Percentiles rank a stretch among this genome's conserved stretches.
phyloP scores from a whole-genome alignment of 2,329 filamentous ascomycete genomes.

The Rugonectria rugulosa region DNA sequence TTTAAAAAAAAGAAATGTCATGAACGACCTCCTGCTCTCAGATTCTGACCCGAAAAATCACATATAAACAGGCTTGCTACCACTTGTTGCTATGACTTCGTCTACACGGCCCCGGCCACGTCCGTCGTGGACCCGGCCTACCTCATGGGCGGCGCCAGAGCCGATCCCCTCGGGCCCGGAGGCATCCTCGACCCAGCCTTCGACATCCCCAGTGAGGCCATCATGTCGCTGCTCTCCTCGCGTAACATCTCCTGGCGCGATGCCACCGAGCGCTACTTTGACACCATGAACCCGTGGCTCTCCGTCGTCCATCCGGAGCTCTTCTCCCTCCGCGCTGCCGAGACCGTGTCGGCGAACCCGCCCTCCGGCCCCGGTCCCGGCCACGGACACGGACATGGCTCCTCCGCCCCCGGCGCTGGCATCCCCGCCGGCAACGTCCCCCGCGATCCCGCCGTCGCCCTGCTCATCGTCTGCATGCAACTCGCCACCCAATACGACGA shows the following conservation, averaged over 20 bases:
- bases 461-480: slow-evolving; percentile 53
- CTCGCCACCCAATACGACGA: slow-evolving; percentile 49
- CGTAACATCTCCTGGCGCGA: slow-evolving; percentile 48
- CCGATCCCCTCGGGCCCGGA: slow-evolving; percentile 29
- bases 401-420: background rate
- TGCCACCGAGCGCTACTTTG: slow-evolving; percentile 48
- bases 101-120: slow-evolving; percentile 46
- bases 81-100: slow-evolving; percentile 47
- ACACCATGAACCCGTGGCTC: slow-evolving; percentile 52
- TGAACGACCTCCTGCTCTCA: background rate
- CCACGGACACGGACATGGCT: background rate
- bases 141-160: slow-evolving; percentile 34
- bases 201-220: slow-evolving; percentile 47
- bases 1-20: background rate
- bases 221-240: slow-evolving; percentile 48
- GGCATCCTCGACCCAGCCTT: slow-evolving; percentile 41
- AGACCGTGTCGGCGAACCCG: slow-evolving; percentile 1
- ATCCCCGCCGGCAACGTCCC: slow-evolving; percentile 16
- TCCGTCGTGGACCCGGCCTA: slow-evolving; percentile 42
- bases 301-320: slow-evolving; percentile 50
- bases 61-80: slow-evolving; percentile 34
- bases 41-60: background rate
- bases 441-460: slow-evolving; percentile 43
- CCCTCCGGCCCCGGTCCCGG: slow-evolving; percentile 8
- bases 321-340: slow-evolving; percentile 43